Evolutionary conservation across 2,329 filamentous ascomycete genomes (phyloP), one percentile per base, ranked within the genome.

Genomic region (Talaromyces sp.): DNA sequence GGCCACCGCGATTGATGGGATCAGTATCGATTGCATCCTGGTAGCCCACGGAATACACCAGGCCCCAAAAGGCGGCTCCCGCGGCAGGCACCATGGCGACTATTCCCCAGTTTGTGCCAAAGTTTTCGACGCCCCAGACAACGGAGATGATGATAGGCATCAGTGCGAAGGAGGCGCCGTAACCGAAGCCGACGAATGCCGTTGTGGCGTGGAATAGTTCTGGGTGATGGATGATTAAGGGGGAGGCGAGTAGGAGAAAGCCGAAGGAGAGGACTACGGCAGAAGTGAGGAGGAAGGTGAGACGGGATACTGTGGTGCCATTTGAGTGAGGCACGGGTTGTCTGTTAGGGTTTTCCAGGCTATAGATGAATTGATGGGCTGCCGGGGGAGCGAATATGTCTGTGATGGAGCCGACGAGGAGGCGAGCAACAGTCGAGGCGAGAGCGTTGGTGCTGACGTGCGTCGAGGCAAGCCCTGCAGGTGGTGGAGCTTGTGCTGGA

Each of bases 41-140:
- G 59, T 77, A 77, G 21, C 67, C 71, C 31, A 62, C 66, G 54
- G 89, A 91, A 73, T 97, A 99, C n/a, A 97, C 79, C 0, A 94
- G 74, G 0, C 92, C 91, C 92, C 93, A 99, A 32, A 96, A 82
- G 0, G 91, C 91, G 0, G 93, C 92, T 0, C 93, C 94, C 0
- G 89, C 77, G 0, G 94, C 94, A 2, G 94, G 94, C 60, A 93
- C 87, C 81, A 95, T 94, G 48, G 92, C 92, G 8, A 97, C 87
- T 63, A 97, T 92, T 10, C 94, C 94, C 87, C 93, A 99, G 69
- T 99, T 97, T 0, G 94, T 99, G 61, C 91, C 94, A 72, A 99
- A 97, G 73, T 97, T 99, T 79, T 97, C 92, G 0, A 96, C 92
- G 27, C 94, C 94, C 94, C 94, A 99, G 52, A 99, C 93, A 10